Evolutionary conservation across 177 flowering plant genomes (phyloP).

Genomic region (Vitis hybrid): DNA sequence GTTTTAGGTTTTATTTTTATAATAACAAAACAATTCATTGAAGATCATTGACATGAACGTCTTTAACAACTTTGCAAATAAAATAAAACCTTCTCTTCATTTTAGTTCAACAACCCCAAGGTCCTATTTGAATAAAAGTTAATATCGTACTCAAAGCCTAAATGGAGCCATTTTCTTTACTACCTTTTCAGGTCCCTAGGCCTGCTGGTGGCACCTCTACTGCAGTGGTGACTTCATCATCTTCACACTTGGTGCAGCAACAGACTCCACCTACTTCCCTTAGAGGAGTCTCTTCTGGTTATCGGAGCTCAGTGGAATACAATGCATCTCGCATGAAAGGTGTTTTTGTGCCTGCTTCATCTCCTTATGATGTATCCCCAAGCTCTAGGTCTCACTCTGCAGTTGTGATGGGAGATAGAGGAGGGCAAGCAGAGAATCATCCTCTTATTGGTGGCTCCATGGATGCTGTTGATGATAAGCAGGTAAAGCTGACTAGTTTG

Average conservation of each 20-base stretch:
- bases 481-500: constrained; percentile 36
- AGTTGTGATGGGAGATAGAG: constrained; percentile 51
- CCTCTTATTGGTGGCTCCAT: constrained; percentile 52
- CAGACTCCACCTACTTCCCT: constrained; percentile 54
- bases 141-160: constrained; percentile 1
- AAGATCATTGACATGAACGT: no score
- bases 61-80: no score
- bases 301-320: constrained; percentile 49
- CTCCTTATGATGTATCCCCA: constrained; percentile 42
- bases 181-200: constrained; percentile 49
- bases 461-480: constrained; percentile 50
- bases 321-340: constrained; percentile 54
- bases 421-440: constrained; percentile 41
- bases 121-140: no score
- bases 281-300: constrained; percentile 50
- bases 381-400: constrained; percentile 36
- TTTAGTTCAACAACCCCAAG: no score
- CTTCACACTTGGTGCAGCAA: constrained; percentile 40
- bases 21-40: no score
- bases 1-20: no score
- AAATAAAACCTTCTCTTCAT: no score
- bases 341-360: constrained; percentile 30
- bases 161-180: constrained; percentile 15
- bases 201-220: constrained; percentile 42
- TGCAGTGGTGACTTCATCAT: constrained; percentile 29